A percentile compares a stretch with the other conserved stretches of the same genome.
Evolutionary conservation across 257 asterid species (phyloP).

Genomic region (Solanum pennellii): DNA sequence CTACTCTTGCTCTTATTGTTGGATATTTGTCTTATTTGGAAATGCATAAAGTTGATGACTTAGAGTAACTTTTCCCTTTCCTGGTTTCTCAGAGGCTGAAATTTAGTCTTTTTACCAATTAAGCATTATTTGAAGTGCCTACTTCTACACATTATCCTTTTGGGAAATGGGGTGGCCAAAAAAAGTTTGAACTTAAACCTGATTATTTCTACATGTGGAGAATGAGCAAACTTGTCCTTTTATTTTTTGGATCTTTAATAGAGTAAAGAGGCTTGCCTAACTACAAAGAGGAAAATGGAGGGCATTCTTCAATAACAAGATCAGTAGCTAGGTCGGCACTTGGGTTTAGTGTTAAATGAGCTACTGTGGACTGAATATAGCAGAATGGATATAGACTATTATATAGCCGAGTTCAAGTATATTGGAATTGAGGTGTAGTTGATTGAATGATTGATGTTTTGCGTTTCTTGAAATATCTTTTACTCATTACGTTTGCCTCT

Average conservation of each 20-base stretch:
- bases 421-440: neutral
- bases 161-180: neutral
- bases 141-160: neutral
- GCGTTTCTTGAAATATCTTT: neutral
- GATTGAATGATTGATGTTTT: neutral
- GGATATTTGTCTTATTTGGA: neutral
- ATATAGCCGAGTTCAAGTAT: neutral
- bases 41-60: neutral
- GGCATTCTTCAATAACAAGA: neutral
- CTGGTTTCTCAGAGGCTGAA: neutral
- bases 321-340: neutral
- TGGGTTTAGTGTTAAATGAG: neutral
- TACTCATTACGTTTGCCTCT: neutral
- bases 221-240: neutral
- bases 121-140: neutral
- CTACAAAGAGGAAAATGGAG: neutral
- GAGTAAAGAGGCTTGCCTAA: neutral
- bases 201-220: neutral
- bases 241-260: neutral
- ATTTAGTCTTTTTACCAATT: neutral
- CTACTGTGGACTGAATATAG: neutral
- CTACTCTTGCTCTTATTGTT: neutral
- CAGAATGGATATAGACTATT: neutral
- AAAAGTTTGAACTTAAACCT: neutral
- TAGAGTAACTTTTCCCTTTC: neutral